Percentiles rank a stretch among this genome's conserved stretches.
Evolutionary conservation across 352 stramenopile genomes (phyloP).

Genomic region (Globisporangium radiosum): DNA sequence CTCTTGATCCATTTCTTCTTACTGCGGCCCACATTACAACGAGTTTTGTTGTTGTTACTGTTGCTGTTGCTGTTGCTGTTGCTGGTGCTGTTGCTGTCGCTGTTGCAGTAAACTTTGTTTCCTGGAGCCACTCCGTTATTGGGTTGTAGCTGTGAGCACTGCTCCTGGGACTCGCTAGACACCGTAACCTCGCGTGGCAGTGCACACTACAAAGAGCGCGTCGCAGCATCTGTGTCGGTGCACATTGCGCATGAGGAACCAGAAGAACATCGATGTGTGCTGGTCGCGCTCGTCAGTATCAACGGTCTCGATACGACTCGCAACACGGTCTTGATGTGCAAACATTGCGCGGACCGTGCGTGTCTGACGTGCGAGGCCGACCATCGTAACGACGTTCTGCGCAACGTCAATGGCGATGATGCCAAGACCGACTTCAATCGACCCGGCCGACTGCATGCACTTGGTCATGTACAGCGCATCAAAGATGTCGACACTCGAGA

Average conservation of each 20-base stretch:
- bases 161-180: no score
- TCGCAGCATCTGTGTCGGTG: neutral
- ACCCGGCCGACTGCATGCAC: slow-evolving; percentile 16
- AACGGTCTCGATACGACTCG: neutral
- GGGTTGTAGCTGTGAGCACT: no score
- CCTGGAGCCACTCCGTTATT: no score
- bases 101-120: no score
- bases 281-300: neutral
- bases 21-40: no score
- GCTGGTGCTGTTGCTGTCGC: no score
- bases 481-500: slow-evolving; percentile 7
- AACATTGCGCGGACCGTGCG: neutral
- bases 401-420: slow-evolving; percentile 5
- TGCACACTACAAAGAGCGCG: no score
- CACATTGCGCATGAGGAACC: neutral
- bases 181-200: no score
- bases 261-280: neutral
- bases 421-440: slow-evolving; percentile 12
- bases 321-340: neutral
- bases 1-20: no score
- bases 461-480: slow-evolving; percentile 15
- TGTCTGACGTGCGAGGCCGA: neutral
- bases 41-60: no score
- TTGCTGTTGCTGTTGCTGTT: no score
- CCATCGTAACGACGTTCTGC: slow-evolving; percentile 2